Base-by-base conservation (phyloP, 495 filamentous ascomycete species). In the Arthonia radiata region DNA sequence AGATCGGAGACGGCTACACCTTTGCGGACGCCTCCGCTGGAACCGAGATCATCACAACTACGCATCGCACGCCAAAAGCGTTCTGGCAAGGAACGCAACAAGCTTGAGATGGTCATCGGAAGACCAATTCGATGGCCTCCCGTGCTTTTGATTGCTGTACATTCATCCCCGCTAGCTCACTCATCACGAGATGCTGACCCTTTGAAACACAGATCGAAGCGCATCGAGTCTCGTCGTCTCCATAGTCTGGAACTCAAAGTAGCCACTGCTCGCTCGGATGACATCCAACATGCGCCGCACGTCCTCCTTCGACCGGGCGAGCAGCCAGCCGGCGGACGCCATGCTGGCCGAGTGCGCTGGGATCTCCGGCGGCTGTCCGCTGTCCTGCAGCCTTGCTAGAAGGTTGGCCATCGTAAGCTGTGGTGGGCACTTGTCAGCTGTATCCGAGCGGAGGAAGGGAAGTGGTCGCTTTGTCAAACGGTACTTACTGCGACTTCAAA, bases 401-500 rank as follows among this genome's bases (percentile, higher is more conserved):
- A 52, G 34, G 18, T 40, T 36, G 12, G 47, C 40, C 23, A 49
- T 44, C 9, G 42, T 29, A 6, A 51, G 33, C 32, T 43, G 8
- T 12, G 13, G 12, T 5, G 18, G 17, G 27, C 23, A 34, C 30
- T 17, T 6, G 5, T 11, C 12, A 13, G 22, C 9, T 12, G 13
- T 12, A 15, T 11, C n/a, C 13, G 28, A 31, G 17, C 14, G 17
- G 17, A 36, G 13, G 16, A 10, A 7, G 32, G 16, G 8, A 23
- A 22, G 19, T 11, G 19, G 11, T 22, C 7, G 7, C 6, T 7
- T 22, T 22, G 19, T 11, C 6, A 11, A 6, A 6, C 11, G 19
- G 6, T 22, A 36, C 62, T 55, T 39, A 71, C 44, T 13, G 66
- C 67, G 42, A 74, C 69, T 24, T 73, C 46, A 40, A 77, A 78